Percentiles rank a stretch among this genome's conserved stretches.
These are phyloP conservation scores for Penicillium malachiteum DNA, from an alignment of 495 filamentous ascomycete species.

Conservation along the genomic window DNA sequence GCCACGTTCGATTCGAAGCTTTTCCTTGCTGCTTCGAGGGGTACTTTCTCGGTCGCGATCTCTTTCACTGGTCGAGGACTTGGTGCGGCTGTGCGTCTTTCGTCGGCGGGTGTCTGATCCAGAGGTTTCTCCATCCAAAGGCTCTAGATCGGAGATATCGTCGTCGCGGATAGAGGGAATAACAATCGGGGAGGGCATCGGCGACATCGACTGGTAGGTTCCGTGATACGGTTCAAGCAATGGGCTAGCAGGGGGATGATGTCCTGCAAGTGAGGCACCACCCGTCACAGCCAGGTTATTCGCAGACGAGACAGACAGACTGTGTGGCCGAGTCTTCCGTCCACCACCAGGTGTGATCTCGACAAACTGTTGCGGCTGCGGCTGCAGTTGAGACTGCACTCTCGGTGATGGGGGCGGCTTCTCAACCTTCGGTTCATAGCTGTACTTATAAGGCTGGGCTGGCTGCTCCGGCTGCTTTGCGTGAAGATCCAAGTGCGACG, in stretches of 20 bases:
- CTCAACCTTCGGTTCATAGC: conserved; percentile 17
- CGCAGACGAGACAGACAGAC: conserved; percentile 41
- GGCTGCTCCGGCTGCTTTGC: not conserved
- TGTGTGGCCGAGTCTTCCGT: conserved; percentile 27
- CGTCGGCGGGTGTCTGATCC: conserved; percentile 35
- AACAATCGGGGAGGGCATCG: conserved; percentile 80
- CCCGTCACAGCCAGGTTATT: conserved; percentile 36
- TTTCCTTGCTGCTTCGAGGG: conserved; percentile 19
- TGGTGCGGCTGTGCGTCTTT: conserved; percentile 30
- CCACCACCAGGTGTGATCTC: conserved; percentile 42
- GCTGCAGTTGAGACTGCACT: conserved; percentile 20
- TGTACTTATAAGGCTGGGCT: conserved; percentile 19
- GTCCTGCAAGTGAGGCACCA: conserved; percentile 20
- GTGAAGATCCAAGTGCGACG: not conserved
- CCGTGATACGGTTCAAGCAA: conserved; percentile 90
- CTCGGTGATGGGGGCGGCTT: conserved; percentile 11
- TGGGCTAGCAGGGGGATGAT: conserved; percentile 69
- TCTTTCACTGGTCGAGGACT: conserved; percentile 25
- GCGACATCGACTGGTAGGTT: conserved; percentile 92
- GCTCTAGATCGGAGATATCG: conserved; percentile 52
- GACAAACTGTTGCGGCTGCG: conserved; percentile 39
- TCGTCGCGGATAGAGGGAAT: conserved; percentile 43
- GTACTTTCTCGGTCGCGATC: conserved; percentile 5
- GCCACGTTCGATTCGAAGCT: conserved; percentile 23
- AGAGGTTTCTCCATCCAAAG: conserved; percentile 31